phyloP scores from a whole-genome alignment of 2,329 filamentous ascomycete genomes.

The Aspergillus glaucus region DNA sequence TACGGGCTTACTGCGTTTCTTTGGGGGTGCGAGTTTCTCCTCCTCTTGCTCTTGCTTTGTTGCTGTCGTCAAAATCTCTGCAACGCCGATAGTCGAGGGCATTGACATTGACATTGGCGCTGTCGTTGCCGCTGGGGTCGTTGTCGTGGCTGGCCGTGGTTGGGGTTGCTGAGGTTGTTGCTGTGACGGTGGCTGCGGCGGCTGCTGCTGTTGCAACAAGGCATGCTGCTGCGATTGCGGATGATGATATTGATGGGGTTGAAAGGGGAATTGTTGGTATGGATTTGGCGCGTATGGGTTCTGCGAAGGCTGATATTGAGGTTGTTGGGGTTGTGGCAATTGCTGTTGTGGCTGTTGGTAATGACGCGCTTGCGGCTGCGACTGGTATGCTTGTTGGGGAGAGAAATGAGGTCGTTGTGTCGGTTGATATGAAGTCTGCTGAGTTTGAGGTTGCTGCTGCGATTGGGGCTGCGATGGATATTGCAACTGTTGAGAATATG shows the following conservation, averaged over 20 bases:
- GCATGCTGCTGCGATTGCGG: slow-evolving; percentile 10
- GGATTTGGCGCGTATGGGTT: slow-evolving; percentile 8
- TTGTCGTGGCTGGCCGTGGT: background rate
- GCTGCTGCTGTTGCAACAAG: slow-evolving; percentile 1
- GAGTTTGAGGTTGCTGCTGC: background rate
- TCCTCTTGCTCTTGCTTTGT: slow-evolving; percentile 2
- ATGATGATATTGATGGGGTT: slow-evolving; percentile 14
- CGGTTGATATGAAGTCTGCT: slow-evolving; percentile 2
- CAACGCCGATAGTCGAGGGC: background rate
- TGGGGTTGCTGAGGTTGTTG: slow-evolving; percentile 1
- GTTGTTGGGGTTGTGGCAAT: slow-evolving; percentile 6
- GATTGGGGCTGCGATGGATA: slow-evolving; percentile 5
- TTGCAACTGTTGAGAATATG: slow-evolving; percentile 8
- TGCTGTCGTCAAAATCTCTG: background rate
- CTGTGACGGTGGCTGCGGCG: background rate
- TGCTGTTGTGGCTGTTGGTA: slow-evolving; percentile 7
- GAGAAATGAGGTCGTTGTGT: slow-evolving; percentile 6
- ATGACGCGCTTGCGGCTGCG: slow-evolving; percentile 6
- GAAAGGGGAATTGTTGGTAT: slow-evolving; percentile 13
- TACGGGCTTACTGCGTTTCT: slow-evolving; percentile 1
- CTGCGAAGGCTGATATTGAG: slow-evolving; percentile 12
- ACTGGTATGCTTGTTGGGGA: slow-evolving; percentile 5
- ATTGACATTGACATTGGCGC: background rate
- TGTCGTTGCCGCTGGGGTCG: background rate
- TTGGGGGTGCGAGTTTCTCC: background rate